phyloP scores from a whole-genome alignment of 805 yeast genomes.

The Saccharomycopsis schoenii region DNA sequence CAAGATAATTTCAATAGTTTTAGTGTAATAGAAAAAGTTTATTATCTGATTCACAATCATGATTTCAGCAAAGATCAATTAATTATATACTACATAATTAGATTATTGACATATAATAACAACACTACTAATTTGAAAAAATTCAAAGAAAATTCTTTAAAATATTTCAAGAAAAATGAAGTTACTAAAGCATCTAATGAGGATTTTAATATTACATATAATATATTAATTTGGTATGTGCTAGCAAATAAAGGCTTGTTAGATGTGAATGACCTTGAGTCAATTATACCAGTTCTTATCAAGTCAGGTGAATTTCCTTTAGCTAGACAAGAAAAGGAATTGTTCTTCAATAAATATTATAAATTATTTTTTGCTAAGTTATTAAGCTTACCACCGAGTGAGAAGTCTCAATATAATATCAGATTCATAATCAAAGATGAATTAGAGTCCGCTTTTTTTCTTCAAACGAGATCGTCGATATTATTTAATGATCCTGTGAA shows the following conservation, averaged over 20 bases:
- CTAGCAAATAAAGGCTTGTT: neutral
- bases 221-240: neutral
- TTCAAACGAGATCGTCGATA: neutral
- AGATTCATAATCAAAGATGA: constrained; percentile 2
- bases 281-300: neutral
- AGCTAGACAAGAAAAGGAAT: neutral
- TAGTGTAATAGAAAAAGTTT: neutral
- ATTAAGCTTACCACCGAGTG: neutral
- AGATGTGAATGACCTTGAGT: neutral
- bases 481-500: neutral
- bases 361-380: neutral
- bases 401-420: neutral
- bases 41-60: neutral
- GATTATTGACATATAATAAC: neutral
- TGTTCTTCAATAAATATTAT: neutral
- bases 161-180: neutral
- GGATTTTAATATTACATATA: neutral
- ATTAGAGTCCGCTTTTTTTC: constrained; percentile 3
- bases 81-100: neutral
- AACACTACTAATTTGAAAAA: neutral
- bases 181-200: neutral
- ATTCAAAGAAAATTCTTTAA: neutral
- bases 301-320: neutral
- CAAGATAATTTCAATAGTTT: neutral
- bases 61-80: neutral